Percentiles rank a stretch among this genome's conserved stretches.
phyloP scores from a whole-genome alignment of 2,329 filamentous ascomycete genomes.

The Saccharata proteae region DNA sequence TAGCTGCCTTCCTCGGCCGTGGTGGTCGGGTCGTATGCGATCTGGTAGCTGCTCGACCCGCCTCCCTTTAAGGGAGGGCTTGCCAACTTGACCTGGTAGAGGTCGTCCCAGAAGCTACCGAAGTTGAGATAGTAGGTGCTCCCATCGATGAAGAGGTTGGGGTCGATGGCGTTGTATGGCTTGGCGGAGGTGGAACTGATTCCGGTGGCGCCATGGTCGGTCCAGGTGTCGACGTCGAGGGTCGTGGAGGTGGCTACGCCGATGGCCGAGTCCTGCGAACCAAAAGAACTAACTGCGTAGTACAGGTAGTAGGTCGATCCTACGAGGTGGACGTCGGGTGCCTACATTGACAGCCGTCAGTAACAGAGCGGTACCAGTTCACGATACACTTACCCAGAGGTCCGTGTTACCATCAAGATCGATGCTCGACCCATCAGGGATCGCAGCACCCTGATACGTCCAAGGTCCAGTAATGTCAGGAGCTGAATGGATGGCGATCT shows the following conservation, averaged over 20 bases:
- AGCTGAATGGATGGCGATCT: slow-evolving; percentile 38
- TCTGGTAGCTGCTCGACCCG: slow-evolving; percentile 28
- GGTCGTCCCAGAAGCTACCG: slow-evolving; percentile 56
- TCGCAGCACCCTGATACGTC: slow-evolving; percentile 34
- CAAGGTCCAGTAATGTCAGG: slow-evolving; percentile 38
- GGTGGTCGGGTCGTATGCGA: slow-evolving; percentile 42
- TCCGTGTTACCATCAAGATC: slow-evolving; percentile 34
- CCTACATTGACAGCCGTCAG: slow-evolving; percentile 32
- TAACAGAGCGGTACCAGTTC: background rate
- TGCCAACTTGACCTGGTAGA: slow-evolving; percentile 46
- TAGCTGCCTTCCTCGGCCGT: slow-evolving; percentile 47
- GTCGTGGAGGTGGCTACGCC: slow-evolving; percentile 41
- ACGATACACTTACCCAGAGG: slow-evolving; percentile 32
- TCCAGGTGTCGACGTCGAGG: slow-evolving; percentile 45
- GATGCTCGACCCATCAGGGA: slow-evolving; percentile 35
- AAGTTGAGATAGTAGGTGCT: slow-evolving; percentile 45
- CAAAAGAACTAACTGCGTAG: slow-evolving; percentile 53
- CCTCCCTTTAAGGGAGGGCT: slow-evolving; percentile 20
- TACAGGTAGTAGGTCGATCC: slow-evolving; percentile 51
- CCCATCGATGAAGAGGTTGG: slow-evolving; percentile 29
- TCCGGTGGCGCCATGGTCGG: slow-evolving; percentile 44
- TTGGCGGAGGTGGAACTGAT: slow-evolving; percentile 29
- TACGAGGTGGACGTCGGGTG: slow-evolving; percentile 50
- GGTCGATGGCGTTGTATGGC: slow-evolving; percentile 41
- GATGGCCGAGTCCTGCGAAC: slow-evolving; percentile 49